A percentile compares a stretch with the other conserved stretches of the same genome.
Conservation (phyloP, 805 yeast genomes). For the Schwanniomyces polymorphus region DNA sequence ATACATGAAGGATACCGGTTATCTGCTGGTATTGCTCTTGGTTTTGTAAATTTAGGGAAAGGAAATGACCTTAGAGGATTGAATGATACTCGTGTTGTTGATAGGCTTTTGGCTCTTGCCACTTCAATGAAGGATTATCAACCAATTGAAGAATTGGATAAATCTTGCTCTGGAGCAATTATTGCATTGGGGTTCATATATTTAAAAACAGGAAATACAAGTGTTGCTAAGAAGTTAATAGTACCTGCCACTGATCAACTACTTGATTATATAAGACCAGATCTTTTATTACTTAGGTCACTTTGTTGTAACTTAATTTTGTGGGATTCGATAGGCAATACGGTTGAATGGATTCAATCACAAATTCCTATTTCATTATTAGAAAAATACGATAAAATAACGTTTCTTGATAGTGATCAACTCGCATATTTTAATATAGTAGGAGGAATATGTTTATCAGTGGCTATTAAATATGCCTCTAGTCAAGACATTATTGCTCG, state of each 20-base stretch:
- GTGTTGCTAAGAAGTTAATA: conserved; percentile 60
- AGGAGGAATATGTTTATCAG: conserved; percentile 72
- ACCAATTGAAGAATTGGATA: conserved; percentile 56
- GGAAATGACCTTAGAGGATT: conserved; percentile 62
- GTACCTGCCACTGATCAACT: conserved; percentile 61
- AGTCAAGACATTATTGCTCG: conserved; percentile 55
- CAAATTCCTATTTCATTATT: conserved; percentile 53
- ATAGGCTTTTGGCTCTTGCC: conserved; percentile 57
- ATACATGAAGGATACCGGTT: conserved; percentile 79
- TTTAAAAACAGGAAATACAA: conserved; percentile 60
- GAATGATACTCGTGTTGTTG: conserved; percentile 65
- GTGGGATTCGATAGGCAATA: conserved; percentile 64
- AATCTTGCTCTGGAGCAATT: conserved; percentile 71
- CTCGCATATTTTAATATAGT: conserved; percentile 62
- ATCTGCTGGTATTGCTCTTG: conserved; percentile 87
- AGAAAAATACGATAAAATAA: conserved; percentile 21
- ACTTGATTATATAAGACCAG: conserved; percentile 77
- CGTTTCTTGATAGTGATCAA: conserved; percentile 54
- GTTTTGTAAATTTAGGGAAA: conserved; percentile 77
- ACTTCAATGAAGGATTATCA: conserved; percentile 63
- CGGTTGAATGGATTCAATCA: conserved; percentile 54
- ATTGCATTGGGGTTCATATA: conserved; percentile 75
- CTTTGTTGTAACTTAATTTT: conserved; percentile 63
- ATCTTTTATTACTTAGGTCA: conserved; percentile 63
- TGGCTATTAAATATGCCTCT: conserved; percentile 79